A percentile compares a stretch with the other conserved stretches of the same genome.
phyloP scores from a whole-genome alignment of 2,329 filamentous ascomycete genomes.

The Beauveria pseudobassiana region DNA sequence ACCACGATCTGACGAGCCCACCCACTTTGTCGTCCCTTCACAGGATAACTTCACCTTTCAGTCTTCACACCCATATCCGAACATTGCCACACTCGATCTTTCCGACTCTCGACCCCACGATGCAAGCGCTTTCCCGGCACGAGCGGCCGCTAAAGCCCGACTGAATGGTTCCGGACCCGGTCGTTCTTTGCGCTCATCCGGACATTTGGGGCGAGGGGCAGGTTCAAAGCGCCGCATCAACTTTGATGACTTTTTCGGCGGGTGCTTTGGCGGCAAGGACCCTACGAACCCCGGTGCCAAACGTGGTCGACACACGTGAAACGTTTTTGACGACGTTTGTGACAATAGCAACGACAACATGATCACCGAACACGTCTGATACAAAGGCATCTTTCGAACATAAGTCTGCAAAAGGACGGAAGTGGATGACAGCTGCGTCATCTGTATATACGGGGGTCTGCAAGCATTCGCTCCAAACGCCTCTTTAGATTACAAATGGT shows the following conservation, averaged over 20 bases:
- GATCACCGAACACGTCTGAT: conserved; percentile 8
- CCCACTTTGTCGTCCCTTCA: conserved; percentile 42
- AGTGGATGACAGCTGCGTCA: neutral
- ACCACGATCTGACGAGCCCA: conserved; percentile 22
- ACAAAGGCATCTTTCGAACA: neutral
- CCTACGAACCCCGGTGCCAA: conserved; percentile 42
- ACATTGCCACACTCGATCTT: conserved; percentile 53
- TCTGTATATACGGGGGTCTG: neutral
- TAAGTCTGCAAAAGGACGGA: neutral
- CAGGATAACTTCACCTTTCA: conserved; percentile 64
- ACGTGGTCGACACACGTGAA: conserved; percentile 39
- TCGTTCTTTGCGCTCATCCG: conserved; percentile 22
- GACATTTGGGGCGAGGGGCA: conserved; percentile 52
- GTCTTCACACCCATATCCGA: conserved; percentile 52
- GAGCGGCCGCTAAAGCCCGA: conserved; percentile 23
- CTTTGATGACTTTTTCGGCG: conserved; percentile 68
- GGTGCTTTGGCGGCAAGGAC: conserved; percentile 57
- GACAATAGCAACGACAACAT: conserved; percentile 10
- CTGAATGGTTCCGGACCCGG: conserved; percentile 17
- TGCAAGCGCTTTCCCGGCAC: conserved; percentile 20
- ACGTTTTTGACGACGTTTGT: neutral
- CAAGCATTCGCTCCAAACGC: neutral
- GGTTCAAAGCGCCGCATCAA: conserved; percentile 69
- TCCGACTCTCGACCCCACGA: conserved; percentile 44
- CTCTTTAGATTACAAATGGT: neutral